phyloP scores from a whole-genome alignment of 345 rosid species.

The Salix viminalis region DNA sequence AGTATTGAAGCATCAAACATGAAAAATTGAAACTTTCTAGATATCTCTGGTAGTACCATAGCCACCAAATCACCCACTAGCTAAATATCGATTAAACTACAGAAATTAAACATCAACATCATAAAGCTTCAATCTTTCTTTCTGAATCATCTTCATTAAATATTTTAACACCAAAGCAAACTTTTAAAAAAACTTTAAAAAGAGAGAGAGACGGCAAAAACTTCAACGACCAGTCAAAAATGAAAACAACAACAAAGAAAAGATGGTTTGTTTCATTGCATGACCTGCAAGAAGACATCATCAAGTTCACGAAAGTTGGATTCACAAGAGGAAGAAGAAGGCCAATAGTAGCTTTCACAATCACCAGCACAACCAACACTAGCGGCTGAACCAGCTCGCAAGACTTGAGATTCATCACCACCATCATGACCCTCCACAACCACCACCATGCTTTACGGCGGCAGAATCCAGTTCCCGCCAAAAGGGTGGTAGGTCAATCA shows the following conservation, averaged over 20 bases:
- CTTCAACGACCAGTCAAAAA: background rate
- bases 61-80: too few species aligned
- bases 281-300: constrained; percentile 35
- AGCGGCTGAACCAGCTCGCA: background rate
- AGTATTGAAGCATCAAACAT: too few species aligned
- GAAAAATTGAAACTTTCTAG: too few species aligned
- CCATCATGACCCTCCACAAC: background rate
- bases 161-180: too few species aligned
- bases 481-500: background rate
- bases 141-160: too few species aligned
- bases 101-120: too few species aligned
- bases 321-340: constrained; percentile 14
- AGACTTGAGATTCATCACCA: background rate
- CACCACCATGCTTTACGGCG: background rate
- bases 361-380: background rate
- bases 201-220: background rate
- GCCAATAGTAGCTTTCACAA: too few species aligned
- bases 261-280: background rate
- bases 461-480: constrained; percentile 1
- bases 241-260: background rate
- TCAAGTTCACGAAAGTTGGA: constrained; percentile 33
- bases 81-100: too few species aligned
- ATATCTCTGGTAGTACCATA: too few species aligned
- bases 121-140: too few species aligned
- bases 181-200: background rate